Conservation (phyloP, 2,329 filamentous ascomycete species). For the Colletotrichum sp. region DNA sequence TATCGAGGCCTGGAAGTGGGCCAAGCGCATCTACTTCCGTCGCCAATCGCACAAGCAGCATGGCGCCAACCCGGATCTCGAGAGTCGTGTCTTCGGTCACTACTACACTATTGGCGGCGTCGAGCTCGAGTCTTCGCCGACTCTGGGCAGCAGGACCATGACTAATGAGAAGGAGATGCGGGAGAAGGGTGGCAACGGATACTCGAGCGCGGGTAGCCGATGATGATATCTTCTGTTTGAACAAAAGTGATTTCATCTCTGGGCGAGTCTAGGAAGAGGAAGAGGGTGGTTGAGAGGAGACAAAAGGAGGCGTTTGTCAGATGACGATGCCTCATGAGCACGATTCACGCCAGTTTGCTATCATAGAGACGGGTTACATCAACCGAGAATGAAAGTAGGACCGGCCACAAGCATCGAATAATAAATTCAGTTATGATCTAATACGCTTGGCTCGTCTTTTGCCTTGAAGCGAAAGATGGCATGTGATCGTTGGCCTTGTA, state of each 20-base stretch:
- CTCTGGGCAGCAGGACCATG: slow-evolving; percentile 16
- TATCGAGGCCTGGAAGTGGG: slow-evolving; percentile 63
- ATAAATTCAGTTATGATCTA: not conserved
- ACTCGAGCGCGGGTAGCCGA: slow-evolving; percentile 5
- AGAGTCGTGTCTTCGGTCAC: slow-evolving; percentile 36
- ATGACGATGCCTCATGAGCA: not conserved
- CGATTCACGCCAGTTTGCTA: not conserved
- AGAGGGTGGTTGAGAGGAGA: not conserved
- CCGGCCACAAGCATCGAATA: not conserved
- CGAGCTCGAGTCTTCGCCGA: slow-evolving; percentile 16
- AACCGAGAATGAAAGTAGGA: not conserved
- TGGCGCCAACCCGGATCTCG: slow-evolving; percentile 28
- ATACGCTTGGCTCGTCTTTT: not conserved
- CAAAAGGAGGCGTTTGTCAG: not conserved
- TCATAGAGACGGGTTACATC: not conserved
- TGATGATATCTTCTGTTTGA: not conserved
- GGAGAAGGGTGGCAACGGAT: slow-evolving; percentile 17
- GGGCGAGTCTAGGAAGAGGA: not conserved
- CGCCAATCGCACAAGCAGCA: slow-evolving; percentile 28
- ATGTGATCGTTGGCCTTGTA: not conserved
- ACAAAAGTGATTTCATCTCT: not conserved
- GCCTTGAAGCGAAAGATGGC: not conserved
- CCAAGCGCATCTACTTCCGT: slow-evolving; percentile 52
- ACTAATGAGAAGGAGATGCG: slow-evolving; percentile 22
- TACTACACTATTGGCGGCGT: slow-evolving; percentile 30